Conservation (phyloP, 495 filamentous ascomycete species). For the Penicillium paradoxum region DNA sequence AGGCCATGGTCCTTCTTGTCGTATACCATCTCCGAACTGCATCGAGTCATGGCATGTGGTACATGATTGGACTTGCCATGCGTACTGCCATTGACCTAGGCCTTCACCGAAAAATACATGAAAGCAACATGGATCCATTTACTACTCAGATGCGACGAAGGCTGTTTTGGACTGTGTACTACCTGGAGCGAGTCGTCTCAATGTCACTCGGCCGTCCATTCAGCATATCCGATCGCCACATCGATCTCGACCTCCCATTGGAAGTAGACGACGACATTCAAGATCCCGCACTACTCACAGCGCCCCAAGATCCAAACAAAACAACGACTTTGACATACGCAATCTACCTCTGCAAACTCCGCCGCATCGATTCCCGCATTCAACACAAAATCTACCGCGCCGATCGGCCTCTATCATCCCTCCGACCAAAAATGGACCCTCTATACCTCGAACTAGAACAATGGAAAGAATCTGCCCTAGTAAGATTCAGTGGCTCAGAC, state of each 20-base stretch:
- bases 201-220: slow-evolving; percentile 49
- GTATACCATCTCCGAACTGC: slow-evolving; percentile 49
- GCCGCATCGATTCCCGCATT: slow-evolving; percentile 49
- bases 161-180: slow-evolving; percentile 53
- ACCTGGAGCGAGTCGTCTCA: slow-evolving; percentile 46
- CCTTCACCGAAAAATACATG: slow-evolving; percentile 46
- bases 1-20: slow-evolving; percentile 52
- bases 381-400: slow-evolving; percentile 53
- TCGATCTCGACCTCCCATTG: slow-evolving; percentile 46
- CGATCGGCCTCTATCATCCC: slow-evolving; percentile 41
- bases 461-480: slow-evolving; percentile 44
- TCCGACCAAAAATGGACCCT: slow-evolving; percentile 46
- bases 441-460: slow-evolving; percentile 47
- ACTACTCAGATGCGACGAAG: slow-evolving; percentile 45
- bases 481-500: slow-evolving; percentile 34
- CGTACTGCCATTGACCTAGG: slow-evolving; percentile 51
- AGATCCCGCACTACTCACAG: slow-evolving; percentile 38
- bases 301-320: slow-evolving; percentile 27
- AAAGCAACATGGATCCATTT: slow-evolving; percentile 42
- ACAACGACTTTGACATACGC: slow-evolving; percentile 44
- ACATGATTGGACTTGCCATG: slow-evolving; percentile 54
- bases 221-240: slow-evolving; percentile 49
- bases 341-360: slow-evolving; percentile 47
- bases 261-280: slow-evolving; percentile 45
- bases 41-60: slow-evolving; percentile 52